These are phyloP conservation scores for Fomitiporia mediterranea DNA, from an alignment of 1,284 basidiomycete genomes.

Conservation along the genomic window DNA sequence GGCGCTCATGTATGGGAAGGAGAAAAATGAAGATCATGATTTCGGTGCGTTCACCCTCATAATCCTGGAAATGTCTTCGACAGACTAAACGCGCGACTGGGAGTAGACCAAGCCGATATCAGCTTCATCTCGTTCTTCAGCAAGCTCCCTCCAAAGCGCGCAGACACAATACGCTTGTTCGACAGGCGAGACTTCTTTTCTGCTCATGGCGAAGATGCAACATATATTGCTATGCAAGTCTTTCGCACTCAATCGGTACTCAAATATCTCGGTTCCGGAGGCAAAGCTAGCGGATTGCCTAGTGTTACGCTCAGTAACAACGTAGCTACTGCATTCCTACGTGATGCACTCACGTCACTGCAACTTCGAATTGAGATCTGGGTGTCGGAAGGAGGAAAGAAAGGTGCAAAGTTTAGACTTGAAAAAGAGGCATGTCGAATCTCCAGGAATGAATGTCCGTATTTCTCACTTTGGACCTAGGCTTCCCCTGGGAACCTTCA, in stretches of 20 bases:
- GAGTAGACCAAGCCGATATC: slow-evolving; percentile 54
- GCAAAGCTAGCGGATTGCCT: slow-evolving; percentile 56
- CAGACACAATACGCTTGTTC: slow-evolving; percentile 80
- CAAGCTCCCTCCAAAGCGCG: slow-evolving; percentile 60
- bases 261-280: slow-evolving; percentile 71
- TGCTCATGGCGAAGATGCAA: slow-evolving; percentile 85
- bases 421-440: slow-evolving; percentile 65
- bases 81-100: not conserved
- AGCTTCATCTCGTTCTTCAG: slow-evolving; percentile 75
- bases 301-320: slow-evolving; percentile 76
- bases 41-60: slow-evolving; percentile 33
- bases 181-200: slow-evolving; percentile 85
- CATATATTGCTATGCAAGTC: slow-evolving; percentile 81
- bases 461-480: slow-evolving; percentile 35
- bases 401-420: slow-evolving; percentile 66
- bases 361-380: slow-evolving; percentile 97
- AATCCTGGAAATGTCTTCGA: too few relatives aligned
- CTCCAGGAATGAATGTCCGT: not conserved
- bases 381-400: slow-evolving; percentile 73
- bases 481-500: slow-evolving; percentile 95
- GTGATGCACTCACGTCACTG: slow-evolving; percentile 86
- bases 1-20: slow-evolving; percentile 67
- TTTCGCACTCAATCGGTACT: slow-evolving; percentile 85
- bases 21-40: slow-evolving; percentile 51
- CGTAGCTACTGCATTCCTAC: slow-evolving; percentile 82